Conservation (phyloP, 441 rosid species). For the Pelargonium citronellum region DNA sequence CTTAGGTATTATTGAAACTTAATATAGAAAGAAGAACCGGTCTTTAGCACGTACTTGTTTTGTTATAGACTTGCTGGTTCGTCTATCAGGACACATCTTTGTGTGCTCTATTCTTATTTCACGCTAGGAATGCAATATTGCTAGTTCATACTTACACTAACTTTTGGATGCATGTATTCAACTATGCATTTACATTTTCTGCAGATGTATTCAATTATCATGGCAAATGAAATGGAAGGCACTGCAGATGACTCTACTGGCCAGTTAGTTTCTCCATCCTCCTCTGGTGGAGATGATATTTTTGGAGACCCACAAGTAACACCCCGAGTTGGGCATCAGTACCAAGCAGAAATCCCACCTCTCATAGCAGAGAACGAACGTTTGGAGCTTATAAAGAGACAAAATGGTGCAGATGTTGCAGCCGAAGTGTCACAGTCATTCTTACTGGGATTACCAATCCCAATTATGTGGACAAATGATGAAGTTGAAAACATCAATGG, state of each 20-base stretch:
- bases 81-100: slow-evolving; percentile 1
- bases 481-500: slow-evolving; percentile 32
- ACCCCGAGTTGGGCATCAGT: slow-evolving; percentile 50
- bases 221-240: slow-evolving; percentile 30
- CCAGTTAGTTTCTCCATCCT: slow-evolving; percentile 26
- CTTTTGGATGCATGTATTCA: background rate
- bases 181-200: slow-evolving; percentile 12
- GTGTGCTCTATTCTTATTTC: background rate
- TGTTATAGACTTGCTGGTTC: background rate
- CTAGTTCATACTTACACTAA: slow-evolving; percentile 7
- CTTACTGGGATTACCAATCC: slow-evolving; percentile 34
- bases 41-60: background rate
- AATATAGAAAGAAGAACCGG: background rate
- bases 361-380: slow-evolving; percentile 22
- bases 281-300: slow-evolving; percentile 28
- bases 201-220: slow-evolving; percentile 28
- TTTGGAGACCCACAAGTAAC: slow-evolving; percentile 34
- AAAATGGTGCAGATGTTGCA: slow-evolving; percentile 17
- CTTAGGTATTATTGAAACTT: background rate
- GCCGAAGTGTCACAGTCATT: slow-evolving; percentile 11
- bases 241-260: slow-evolving; percentile 29
- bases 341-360: slow-evolving; percentile 45
- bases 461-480: slow-evolving; percentile 42
- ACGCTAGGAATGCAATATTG: background rate
- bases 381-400: slow-evolving; percentile 18